A percentile compares a stretch with the other conserved stretches of the same genome.
Conservation (phyloP, 768 basidiomycete genomes). For the Tulasnella sp. region DNA sequence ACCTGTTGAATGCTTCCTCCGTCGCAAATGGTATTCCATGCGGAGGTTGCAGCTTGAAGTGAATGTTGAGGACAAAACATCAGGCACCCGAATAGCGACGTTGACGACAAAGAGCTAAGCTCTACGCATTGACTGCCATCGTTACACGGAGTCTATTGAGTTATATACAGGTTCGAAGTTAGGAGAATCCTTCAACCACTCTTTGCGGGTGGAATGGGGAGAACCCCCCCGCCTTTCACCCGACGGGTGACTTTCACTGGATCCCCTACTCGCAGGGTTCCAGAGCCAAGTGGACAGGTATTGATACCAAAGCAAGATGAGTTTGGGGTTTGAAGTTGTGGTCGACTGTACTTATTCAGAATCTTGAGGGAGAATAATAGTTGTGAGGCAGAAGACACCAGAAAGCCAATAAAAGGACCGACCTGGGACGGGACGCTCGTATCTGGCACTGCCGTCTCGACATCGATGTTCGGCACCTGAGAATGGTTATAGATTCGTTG, state of each 20-base stretch:
- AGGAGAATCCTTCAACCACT: background rate
- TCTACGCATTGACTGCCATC: background rate
- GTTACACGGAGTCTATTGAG: background rate
- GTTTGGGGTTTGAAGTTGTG: constrained; percentile 43
- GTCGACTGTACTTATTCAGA: constrained; percentile 45
- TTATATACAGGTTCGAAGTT: no score
- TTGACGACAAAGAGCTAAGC: background rate
- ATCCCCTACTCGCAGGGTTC: constrained; percentile 57
- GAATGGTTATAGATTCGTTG: constrained; percentile 17
- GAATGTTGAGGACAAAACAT: background rate
- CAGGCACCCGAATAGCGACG: background rate
- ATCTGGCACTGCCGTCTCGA: constrained; percentile 60
- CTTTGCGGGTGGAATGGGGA: background rate
- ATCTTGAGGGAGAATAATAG: background rate
- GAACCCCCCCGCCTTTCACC: background rate
- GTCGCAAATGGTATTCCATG: background rate
- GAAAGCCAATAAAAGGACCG: background rate
- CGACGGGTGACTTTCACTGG: constrained; percentile 36
- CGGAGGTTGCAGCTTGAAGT: background rate
- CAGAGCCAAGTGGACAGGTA: constrained; percentile 44
- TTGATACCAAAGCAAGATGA: constrained; percentile 64
- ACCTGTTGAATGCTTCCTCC: background rate
- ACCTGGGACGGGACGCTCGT: constrained; percentile 53
- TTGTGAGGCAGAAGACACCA: background rate
- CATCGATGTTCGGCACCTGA: constrained; percentile 67